Evolutionary conservation across 768 basidiomycete species (phyloP).

Genomic region (Leucocoprinus sp.): DNA sequence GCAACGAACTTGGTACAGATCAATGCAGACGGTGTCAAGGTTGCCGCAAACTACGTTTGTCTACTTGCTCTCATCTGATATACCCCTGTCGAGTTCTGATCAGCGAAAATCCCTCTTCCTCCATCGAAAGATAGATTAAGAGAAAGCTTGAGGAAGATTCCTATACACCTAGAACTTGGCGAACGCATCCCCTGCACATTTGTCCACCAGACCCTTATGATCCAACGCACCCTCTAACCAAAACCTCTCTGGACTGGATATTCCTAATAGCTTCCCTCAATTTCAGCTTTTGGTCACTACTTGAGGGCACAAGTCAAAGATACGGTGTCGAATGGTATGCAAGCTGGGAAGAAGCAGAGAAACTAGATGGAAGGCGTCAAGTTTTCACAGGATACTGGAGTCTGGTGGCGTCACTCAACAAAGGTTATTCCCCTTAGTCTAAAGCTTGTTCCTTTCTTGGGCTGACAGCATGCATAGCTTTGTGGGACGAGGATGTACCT

Average conservation of each 20-base stretch:
- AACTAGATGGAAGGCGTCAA: conserved; percentile 17
- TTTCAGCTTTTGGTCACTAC: conserved; percentile 86
- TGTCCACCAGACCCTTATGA: conserved; percentile 60
- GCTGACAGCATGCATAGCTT: conserved; percentile 34
- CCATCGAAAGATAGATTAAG: conserved; percentile 42
- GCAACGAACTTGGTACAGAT: conserved; percentile 52
- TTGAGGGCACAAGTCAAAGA: conserved; percentile 45
- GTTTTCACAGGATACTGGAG: conserved; percentile 85
- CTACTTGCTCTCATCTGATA: not conserved
- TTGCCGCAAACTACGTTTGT: conserved; percentile 61
- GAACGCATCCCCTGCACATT: conserved; percentile 67
- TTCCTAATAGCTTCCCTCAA: conserved; percentile 83
- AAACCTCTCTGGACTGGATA: conserved; percentile 69
- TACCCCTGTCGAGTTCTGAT: conserved; percentile 4
- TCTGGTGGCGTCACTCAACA: conserved; percentile 73
- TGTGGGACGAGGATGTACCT: conserved; percentile 61
- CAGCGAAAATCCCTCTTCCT: conserved; percentile 5
- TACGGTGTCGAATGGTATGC: conserved; percentile 76
- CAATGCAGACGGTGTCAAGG: conserved; percentile 49
- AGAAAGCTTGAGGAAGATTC: conserved; percentile 48
- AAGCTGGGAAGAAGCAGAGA: conserved; percentile 42
- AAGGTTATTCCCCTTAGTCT: conserved; percentile 38
- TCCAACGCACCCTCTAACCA: conserved; percentile 43
- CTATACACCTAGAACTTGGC: conserved; percentile 79
- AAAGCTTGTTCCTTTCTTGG: not conserved